Percentiles rank a stretch among this genome's conserved stretches.
phyloP scores from a whole-genome alignment of 1,284 basidiomycete genomes.

The Inonotus obliquus region DNA sequence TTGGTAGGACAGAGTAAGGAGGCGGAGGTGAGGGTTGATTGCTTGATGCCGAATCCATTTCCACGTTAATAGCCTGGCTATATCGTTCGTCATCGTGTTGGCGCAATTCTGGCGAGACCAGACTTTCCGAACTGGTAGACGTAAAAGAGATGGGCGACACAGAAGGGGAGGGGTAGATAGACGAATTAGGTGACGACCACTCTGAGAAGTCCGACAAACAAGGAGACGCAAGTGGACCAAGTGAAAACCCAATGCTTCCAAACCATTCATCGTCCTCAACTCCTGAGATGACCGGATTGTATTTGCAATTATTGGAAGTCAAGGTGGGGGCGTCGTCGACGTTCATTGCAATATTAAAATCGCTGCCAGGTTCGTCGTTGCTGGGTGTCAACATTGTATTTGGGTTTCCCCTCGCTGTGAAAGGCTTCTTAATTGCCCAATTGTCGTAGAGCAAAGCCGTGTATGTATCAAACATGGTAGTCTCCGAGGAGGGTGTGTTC shows the following conservation, averaged over 20 bases:
- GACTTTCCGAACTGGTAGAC: too few species aligned
- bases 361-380: background rate
- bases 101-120: too few species aligned
- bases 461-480: background rate
- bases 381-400: conserved; percentile 1
- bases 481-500: background rate
- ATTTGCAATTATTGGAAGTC: background rate
- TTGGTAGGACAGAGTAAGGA: too few species aligned
- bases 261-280: background rate
- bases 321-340: background rate
- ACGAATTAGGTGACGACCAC: too few species aligned
- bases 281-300: too few species aligned
- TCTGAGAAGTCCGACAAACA: background rate
- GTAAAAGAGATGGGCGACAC: too few species aligned
- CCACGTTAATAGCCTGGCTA: too few species aligned
- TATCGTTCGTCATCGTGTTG: too few species aligned
- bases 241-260: background rate
- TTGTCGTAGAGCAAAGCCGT: background rate
- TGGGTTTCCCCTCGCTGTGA: background rate
- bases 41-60: too few species aligned
- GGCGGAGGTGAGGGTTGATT: too few species aligned
- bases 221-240: background rate
- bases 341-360: background rate
- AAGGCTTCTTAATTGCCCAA: background rate
- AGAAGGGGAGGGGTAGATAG: too few species aligned